Conservation (phyloP, 2,329 filamentous ascomycete genomes). For the Dryadomyces quercivorus region DNA sequence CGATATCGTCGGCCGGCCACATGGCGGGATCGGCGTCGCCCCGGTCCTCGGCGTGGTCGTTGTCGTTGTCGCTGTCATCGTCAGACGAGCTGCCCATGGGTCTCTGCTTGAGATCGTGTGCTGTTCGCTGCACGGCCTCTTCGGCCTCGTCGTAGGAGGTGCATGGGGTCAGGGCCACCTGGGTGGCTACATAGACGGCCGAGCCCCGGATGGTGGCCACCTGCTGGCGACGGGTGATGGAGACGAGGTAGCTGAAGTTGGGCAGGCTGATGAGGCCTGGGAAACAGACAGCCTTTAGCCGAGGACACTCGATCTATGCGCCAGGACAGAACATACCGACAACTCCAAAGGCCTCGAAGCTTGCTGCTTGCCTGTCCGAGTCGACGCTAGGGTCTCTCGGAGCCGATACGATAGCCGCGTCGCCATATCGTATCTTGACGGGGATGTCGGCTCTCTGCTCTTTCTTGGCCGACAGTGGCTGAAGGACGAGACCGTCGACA, state of each 20-base stretch:
- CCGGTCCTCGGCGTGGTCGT: conserved; percentile 9
- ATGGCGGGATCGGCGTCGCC: conserved; percentile 16
- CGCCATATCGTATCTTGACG: conserved; percentile 59
- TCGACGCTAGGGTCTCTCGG: conserved; percentile 34
- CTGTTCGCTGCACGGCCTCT: conserved; percentile 54
- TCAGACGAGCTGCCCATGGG: conserved; percentile 25
- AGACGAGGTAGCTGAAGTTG: conserved; percentile 69
- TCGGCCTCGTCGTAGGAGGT: conserved; percentile 63
- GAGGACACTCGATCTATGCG: not conserved
- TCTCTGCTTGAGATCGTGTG: conserved; percentile 25
- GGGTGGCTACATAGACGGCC: conserved; percentile 76
- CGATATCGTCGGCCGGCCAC: conserved; percentile 7
- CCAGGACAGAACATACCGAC: conserved; percentile 31
- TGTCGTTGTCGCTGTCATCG: conserved; percentile 26
- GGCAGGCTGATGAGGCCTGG: conserved; percentile 76
- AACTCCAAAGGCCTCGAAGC: conserved; percentile 48
- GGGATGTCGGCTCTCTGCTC: conserved; percentile 40
- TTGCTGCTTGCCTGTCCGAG: conserved; percentile 28
- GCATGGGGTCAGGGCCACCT: conserved; percentile 83
- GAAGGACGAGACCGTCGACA: conserved; percentile 71
- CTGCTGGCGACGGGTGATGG: conserved; percentile 75
- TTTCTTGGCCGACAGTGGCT: conserved; percentile 54
- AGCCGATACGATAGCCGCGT: conserved; percentile 32
- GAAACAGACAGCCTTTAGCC: not conserved
- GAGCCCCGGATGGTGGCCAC: conserved; percentile 77